Percentiles rank a stretch among this genome's conserved stretches.
phyloP scores from a whole-genome alignment of 2,329 filamentous ascomycete genomes.

The Periconia sp. region DNA sequence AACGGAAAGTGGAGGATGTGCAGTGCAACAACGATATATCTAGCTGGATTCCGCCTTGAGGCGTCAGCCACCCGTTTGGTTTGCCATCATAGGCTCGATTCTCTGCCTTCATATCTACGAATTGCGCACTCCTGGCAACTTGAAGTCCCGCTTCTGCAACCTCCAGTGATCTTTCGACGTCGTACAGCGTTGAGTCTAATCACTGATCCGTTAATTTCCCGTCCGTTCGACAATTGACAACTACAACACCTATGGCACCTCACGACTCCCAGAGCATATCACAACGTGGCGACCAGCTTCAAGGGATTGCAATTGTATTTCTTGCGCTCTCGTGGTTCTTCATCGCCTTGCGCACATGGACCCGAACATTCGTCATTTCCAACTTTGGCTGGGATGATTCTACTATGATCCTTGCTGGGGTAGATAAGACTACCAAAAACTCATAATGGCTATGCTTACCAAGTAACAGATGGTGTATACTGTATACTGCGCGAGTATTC shows the following conservation, averaged over 20 bases:
- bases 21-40: conserved; percentile 8
- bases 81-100: not conserved
- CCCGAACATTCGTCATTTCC: conserved; percentile 45
- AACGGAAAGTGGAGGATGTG: not conserved
- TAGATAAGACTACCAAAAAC: not conserved
- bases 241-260: conserved; percentile 27
- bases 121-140: not conserved
- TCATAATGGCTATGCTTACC: not conserved
- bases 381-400: conserved; percentile 54
- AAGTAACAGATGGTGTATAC: conserved; percentile 39
- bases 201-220: not conserved
- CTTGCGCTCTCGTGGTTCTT: conserved; percentile 47
- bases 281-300: conserved; percentile 24
- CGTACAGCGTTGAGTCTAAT: not conserved
- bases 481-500: conserved; percentile 33
- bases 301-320: conserved; percentile 41
- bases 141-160: no score
- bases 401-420: conserved; percentile 40
- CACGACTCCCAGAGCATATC: conserved; percentile 24
- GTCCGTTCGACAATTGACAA: conserved; percentile 1
- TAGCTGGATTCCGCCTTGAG: not conserved
- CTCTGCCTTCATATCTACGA: not conserved
- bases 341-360: conserved; percentile 48
- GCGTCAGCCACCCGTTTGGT: conserved; percentile 5
- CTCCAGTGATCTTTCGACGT: no score